A percentile compares a stretch with the other conserved stretches of the same genome.
These are phyloP conservation scores for Platanthera zijinensis DNA, from an alignment of 106 monocot genomes.

Conservation along the genomic window DNA sequence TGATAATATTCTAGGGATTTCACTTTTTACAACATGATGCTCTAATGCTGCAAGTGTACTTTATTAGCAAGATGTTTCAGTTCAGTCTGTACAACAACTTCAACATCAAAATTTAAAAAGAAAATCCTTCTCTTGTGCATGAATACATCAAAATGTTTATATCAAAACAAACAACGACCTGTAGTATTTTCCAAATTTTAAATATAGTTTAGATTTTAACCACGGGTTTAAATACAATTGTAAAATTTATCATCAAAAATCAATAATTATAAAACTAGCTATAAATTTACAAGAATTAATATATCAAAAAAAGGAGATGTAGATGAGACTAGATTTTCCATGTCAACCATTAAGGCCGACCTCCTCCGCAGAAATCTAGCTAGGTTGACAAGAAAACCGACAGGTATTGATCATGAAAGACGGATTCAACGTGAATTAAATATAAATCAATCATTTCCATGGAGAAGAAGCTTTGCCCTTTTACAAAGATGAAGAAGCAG, in stretches of 20 bases:
- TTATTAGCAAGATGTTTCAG: background rate
- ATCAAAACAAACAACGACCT: background rate
- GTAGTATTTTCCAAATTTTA: background rate
- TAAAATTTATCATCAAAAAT: background rate
- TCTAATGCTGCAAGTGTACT: background rate
- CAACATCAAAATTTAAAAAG: background rate
- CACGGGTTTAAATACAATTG: background rate
- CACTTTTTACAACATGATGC: background rate
- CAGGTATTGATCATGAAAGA: background rate
- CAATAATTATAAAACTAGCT: background rate
- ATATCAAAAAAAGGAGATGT: background rate
- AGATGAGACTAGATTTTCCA: background rate
- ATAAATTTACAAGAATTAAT: background rate
- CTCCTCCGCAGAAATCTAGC: background rate
- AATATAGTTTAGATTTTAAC: background rate
- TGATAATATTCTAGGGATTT: background rate
- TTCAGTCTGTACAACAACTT: background rate
- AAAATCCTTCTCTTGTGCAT: background rate
- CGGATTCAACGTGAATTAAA: background rate
- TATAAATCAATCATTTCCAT: background rate
- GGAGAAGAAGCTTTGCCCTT: conserved; percentile 7
- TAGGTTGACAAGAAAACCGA: background rate
- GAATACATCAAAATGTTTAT: background rate
- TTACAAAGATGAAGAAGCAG: background rate
- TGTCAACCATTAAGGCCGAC: background rate